Evolutionary conservation across 768 basidiomycete genomes (phyloP), one percentile per base, ranked within the genome.

Genomic region (Basidioascus undulatus): DNA sequence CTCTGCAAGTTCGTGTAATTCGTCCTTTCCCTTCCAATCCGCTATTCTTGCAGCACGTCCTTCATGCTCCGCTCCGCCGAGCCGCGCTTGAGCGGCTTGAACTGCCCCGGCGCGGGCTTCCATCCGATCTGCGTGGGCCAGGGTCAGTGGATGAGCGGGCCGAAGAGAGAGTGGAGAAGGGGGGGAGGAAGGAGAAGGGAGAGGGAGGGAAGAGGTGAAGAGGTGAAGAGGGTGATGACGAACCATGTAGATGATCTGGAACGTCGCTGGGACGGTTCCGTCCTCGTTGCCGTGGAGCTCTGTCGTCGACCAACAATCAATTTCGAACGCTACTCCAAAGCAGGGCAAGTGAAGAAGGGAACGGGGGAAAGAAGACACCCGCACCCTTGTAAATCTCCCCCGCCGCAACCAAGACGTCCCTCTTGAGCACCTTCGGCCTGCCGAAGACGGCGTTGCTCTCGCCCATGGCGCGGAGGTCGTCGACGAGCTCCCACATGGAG

Each of bases 391-490:
- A 98, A 27, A 94, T 92, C 3, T 83, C 77, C 7, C 81, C 77
- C 3, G 89, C 83, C 12, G 89, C 87, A 4, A 76, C 63, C 28
- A 98, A 58, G 1, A 87, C 89, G 56, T 96, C 87, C 16, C 82
- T 28, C 82, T 62, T 40, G 65, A 66, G 45, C 70, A 65, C 25
- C 76, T 69, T 45, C 81, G 79, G 49, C 75, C 83, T 64, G 51
- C 79, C 82, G 25, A 87, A 61, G 33, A 96, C 69, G 10, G 86
- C 83, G 54, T 92, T 96, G 37, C 70, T 72, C 55, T 98, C 92
- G 16, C 92, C 92, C 92, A 98, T 98, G 54, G 82, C 74, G 39
- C 70, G 67, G n/a, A 98, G 59, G 57, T 98, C 92, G 42, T 84
- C 72, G 57, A 96, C 65, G 12, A 98, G 68, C 53, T 96, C 89